Evolutionary conservation across 805 yeast genomes (phyloP), one percentile per base, ranked within the genome.

Genomic region (Ogataea siamensis): DNA sequence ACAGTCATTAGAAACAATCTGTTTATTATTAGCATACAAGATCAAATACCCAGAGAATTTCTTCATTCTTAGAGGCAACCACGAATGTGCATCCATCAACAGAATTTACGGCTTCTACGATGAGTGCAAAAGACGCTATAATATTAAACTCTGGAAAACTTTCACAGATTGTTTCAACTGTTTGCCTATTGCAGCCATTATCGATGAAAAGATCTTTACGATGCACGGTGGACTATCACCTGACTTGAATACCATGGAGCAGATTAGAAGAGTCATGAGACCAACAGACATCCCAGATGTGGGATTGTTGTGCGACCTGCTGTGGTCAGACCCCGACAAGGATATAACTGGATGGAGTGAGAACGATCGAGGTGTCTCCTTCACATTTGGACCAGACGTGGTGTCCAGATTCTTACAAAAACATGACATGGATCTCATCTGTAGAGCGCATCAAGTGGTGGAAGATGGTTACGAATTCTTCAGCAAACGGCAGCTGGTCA

Each of bases 191-290:
- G 98, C 99, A 43, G 98, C 98, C 39, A 91, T 93, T 54, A 87
- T 91, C 55, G 99, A 91, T 64, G 98, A 91, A 66, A 89, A 91
- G 71, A 93, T 91, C 65, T 89, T 91, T 66, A 87, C 97, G 51
- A 91, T 93, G 98, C 99, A 91, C 68, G 99, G 99, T 58, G 99
- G 99, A 46, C 74, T 91, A 56, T 85, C 96, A 28, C 99, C 99
- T 32, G 98, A 91, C 69, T 78, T 91, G 63, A 93, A 89, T 70
- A 79, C 95, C 45, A 91, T 91, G 98, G 98, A 93, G 64, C 98
- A 91, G 68, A 93, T 91, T 60, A 84, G 98, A 73, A 81, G 97
- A 63, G 95, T 91, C 47, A 91, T 89, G 98, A 83, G 99, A 70
- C 99, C 99, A 51, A 91, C 99, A 27, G 99, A 91, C 73, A 88